Evolutionary conservation across 805 yeast genomes (phyloP).

Genomic region (Cyberlindnera saturnus): DNA sequence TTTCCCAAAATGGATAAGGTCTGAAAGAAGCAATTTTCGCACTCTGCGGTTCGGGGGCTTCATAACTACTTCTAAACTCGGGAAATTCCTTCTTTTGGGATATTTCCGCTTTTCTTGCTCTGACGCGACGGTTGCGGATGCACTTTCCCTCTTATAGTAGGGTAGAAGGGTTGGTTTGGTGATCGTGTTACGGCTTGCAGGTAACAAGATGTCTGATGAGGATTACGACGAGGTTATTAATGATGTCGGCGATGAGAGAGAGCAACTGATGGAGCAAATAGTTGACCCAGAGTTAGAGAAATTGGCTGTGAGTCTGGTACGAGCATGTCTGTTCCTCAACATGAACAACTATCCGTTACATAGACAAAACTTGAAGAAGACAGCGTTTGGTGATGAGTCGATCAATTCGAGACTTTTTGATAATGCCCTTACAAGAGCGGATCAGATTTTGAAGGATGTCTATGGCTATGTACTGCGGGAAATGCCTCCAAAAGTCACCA

Average conservation of each 20-base stretch:
- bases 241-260: not conserved
- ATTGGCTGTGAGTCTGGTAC: conserved; percentile 3
- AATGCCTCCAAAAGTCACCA: conserved; percentile 12
- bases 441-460: conserved; percentile 2
- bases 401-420: conserved; percentile 1
- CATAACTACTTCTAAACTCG: no score
- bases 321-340: conserved; percentile 10
- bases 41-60: no score
- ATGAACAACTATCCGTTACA: conserved; percentile 9
- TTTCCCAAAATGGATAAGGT: no score
- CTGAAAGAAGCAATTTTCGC: no score
- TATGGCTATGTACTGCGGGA: conserved; percentile 9
- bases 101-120: no score
- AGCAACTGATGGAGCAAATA: not conserved
- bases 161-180: no score
- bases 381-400: conserved; percentile 5
- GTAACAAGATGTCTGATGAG: not conserved
- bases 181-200: not conserved
- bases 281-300: conserved; percentile 2
- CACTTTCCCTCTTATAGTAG: no score
- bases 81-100: no score
- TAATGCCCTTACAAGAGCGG: conserved; percentile 4
- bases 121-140: no score
- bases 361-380: conserved; percentile 8
- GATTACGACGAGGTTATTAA: not conserved